These are phyloP conservation scores for Sedum album DNA, from an alignment of 164 flowering plant species.

Conservation along the genomic window DNA sequence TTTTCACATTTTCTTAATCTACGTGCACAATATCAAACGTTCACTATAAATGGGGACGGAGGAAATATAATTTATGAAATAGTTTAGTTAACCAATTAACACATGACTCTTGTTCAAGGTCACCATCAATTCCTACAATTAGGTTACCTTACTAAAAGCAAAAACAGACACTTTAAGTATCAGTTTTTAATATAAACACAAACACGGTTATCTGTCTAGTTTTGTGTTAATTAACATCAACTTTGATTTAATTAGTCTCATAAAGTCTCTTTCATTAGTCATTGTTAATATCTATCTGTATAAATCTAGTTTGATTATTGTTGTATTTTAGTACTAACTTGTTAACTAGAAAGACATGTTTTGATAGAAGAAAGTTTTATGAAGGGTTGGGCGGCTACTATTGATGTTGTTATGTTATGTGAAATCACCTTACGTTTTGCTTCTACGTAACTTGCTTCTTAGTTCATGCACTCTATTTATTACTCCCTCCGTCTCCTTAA, in stretches of 20 bases:
- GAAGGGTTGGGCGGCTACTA: not conserved
- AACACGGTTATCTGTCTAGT: not conserved
- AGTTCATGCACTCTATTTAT: not conserved
- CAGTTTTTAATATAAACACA: not conserved
- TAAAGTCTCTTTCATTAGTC: not conserved
- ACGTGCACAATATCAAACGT: too few species aligned
- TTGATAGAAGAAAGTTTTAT: not conserved
- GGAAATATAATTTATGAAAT: too few species aligned
- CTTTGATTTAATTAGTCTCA: not conserved
- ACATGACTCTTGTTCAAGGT: not conserved
- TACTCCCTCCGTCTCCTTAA: not conserved
- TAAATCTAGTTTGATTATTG: not conserved
- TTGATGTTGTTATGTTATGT: not conserved
- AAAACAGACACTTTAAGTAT: not conserved
- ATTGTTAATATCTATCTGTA: not conserved
- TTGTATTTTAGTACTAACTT: not conserved
- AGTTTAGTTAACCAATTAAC: conserved; percentile 2
- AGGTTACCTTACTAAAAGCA: not conserved
- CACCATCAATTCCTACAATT: not conserved
- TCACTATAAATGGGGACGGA: too few species aligned
- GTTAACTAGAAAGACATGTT: not conserved
- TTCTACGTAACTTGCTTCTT: not conserved
- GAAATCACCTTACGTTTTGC: not conserved
- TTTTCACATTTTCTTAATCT: too few species aligned
- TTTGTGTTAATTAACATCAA: not conserved